Evolutionary conservation across 2,329 filamentous ascomycete genomes (phyloP).

Genomic region (Sporothrix inflata): DNA sequence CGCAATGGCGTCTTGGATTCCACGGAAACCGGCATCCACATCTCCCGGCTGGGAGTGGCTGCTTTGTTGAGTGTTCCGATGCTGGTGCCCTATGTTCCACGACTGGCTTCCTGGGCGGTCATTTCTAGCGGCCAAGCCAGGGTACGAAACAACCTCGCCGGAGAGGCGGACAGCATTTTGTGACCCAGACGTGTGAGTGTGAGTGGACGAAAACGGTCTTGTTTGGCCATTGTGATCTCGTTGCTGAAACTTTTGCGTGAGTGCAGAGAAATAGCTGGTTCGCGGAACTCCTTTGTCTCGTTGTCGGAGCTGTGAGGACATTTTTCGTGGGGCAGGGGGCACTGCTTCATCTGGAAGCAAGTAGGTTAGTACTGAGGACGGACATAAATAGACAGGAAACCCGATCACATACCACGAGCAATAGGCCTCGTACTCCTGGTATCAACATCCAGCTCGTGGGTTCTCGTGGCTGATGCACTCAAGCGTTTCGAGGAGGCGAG

Average conservation of each 20-base stretch:
- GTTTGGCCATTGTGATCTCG: neutral
- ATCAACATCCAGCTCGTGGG: constrained; percentile 11
- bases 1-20: constrained; percentile 29
- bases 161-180: neutral
- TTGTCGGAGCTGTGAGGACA: neutral
- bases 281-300: neutral
- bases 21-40: constrained; percentile 6
- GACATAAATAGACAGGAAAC: too few species aligned
- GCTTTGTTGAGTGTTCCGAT: neutral
- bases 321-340: too few species aligned
- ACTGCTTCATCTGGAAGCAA: neutral
- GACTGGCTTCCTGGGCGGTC: neutral
- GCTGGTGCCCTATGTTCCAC: neutral
- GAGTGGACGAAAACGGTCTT: neutral
- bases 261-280: constrained; percentile 28
- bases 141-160: constrained; percentile 5
- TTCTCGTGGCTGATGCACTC: neutral
- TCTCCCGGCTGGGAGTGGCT: neutral
- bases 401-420: neutral
- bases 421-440: neutral
- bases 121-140: neutral
- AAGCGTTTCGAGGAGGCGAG: neutral
- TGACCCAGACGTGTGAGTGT: neutral
- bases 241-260: constrained; percentile 24
- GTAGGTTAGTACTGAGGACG: neutral